Evolutionary conservation across 495 filamentous ascomycete genomes (phyloP).

Genomic region (Trichoderma gamsii): DNA sequence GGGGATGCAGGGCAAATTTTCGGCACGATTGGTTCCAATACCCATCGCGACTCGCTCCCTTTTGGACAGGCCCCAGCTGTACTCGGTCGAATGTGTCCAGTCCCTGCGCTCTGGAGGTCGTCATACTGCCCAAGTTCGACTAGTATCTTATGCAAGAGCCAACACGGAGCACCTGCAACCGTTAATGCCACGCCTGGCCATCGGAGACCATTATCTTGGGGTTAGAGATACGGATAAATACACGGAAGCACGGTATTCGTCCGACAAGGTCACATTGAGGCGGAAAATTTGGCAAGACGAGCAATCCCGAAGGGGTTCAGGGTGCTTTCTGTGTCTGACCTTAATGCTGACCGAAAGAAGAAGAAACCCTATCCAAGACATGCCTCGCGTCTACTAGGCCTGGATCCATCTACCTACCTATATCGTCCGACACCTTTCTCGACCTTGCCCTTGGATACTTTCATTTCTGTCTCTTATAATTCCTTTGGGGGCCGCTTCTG

Average conservation of each 20-base stretch:
- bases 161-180: background rate
- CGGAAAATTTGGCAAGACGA: background rate
- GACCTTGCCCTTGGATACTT: background rate
- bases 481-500: background rate
- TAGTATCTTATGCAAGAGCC: background rate
- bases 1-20: background rate
- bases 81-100: background rate
- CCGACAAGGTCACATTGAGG: background rate
- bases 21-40: background rate
- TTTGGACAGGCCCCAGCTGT: background rate
- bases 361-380: conserved; percentile 12
- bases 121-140: conserved; percentile 1
- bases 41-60: background rate
- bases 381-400: conserved; percentile 5
- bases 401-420: background rate
- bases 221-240: background rate
- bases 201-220: background rate
- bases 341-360: background rate
- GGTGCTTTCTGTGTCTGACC: background rate
- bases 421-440: conserved; percentile 4
- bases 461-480: background rate
- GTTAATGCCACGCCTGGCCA: background rate
- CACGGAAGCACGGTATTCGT: background rate
- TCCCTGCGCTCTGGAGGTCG: background rate
- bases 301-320: background rate